Evolutionary conservation across 768 basidiomycete genomes (phyloP).

Genomic region (Kwoniella bestiolae): DNA sequence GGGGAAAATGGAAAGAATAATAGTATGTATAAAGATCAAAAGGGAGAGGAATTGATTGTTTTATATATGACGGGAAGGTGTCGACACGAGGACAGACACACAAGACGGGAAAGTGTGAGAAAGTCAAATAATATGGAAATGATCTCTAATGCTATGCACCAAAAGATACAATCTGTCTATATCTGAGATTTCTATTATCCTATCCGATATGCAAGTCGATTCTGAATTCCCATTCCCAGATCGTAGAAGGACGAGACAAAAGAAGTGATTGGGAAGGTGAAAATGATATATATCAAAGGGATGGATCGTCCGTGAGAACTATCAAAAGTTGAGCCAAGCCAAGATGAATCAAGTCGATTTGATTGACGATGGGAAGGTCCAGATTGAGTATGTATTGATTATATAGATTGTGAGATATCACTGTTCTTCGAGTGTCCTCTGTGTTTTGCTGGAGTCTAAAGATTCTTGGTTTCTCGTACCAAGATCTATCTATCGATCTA

Average conservation of each 20-base stretch:
- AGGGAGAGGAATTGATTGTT: background rate
- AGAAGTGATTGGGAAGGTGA: too few species aligned
- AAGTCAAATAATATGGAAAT: too few species aligned
- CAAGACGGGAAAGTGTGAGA: background rate
- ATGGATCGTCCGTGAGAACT: conserved; percentile 3
- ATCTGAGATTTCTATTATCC: too few species aligned
- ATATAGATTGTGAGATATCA: background rate
- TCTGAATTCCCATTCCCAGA: background rate
- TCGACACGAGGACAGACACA: background rate
- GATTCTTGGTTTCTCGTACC: background rate
- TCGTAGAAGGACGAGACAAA: background rate
- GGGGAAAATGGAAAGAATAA: too few species aligned
- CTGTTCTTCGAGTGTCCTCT: background rate
- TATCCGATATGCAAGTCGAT: background rate
- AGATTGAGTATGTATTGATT: background rate
- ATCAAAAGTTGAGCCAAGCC: background rate
- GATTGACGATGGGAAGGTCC: too few species aligned
- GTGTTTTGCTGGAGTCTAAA: background rate
- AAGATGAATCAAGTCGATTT: too few species aligned
- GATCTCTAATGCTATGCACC: background rate
- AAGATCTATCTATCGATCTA: conserved; percentile 1
- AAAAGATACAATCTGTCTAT: background rate
- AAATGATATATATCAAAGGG: background rate
- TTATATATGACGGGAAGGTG: background rate
- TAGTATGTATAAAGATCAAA: too few species aligned